Conservation (phyloP, 257 asterid species). For the Penstemon barbatus region DNA sequence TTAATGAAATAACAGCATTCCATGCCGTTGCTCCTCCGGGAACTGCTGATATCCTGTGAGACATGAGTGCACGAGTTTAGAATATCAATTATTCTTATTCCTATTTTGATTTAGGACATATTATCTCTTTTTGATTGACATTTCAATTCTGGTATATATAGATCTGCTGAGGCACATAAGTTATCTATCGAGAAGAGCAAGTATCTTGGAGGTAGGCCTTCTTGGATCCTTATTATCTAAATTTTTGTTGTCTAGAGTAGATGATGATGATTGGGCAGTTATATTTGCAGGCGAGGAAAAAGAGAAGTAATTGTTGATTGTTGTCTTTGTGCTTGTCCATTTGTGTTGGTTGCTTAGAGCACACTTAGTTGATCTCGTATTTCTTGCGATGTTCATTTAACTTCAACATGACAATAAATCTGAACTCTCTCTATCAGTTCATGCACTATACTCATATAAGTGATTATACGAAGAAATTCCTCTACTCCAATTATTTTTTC, state of each 20-base stretch:
- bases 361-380: not conserved
- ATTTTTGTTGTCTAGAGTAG: not conserved
- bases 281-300: not conserved
- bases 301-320: not conserved
- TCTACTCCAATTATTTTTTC: not conserved
- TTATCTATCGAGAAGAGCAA: constrained; percentile 98
- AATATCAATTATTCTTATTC: not conserved
- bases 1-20: constrained; percentile 76
- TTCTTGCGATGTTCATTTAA: constrained; percentile 4
- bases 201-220: constrained; percentile 90
- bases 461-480: not conserved
- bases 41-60: constrained; percentile 66
- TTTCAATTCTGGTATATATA: constrained; percentile 26
- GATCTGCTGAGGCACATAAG: constrained; percentile 93
- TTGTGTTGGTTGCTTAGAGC: constrained; percentile 11
- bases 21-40: constrained; percentile 99
- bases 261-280: not conserved
- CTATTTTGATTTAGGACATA: not conserved
- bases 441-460: not conserved
- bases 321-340: not conserved
- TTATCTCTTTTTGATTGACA: constrained; percentile 16
- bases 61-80: constrained; percentile 13
- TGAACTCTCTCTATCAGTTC: not conserved
- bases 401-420: constrained; percentile 4
- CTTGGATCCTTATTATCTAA: not conserved